Percentiles rank a stretch among this genome's conserved stretches.
These are phyloP conservation scores for Aspergillus leporis DNA, from an alignment of 495 filamentous ascomycete genomes.

Conservation along the genomic window DNA sequence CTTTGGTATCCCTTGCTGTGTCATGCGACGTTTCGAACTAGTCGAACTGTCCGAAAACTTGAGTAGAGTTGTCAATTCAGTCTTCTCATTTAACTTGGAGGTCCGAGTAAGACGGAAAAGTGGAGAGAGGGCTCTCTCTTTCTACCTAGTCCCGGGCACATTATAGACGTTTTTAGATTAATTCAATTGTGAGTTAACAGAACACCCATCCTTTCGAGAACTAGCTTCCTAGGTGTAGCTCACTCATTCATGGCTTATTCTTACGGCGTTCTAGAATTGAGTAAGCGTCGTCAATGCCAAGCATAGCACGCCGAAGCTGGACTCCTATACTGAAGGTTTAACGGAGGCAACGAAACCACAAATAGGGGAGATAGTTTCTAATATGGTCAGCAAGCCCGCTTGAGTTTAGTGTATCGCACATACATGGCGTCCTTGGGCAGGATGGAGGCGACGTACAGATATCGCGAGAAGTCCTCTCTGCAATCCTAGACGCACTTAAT, in stretches of 20 bases:
- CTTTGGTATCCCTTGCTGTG: too few species aligned
- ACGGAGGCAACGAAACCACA: neutral
- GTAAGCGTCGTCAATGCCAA: neutral
- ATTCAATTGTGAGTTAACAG: too few species aligned
- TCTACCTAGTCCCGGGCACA: too few species aligned
- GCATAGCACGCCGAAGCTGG: neutral
- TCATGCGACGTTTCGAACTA: too few species aligned
- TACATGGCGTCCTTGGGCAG: neutral
- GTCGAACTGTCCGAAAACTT: too few species aligned
- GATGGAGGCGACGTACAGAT: neutral
- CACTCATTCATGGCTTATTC: neutral
- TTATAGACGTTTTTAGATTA: too few species aligned
- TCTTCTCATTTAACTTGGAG: too few species aligned
- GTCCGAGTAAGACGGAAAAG: too few species aligned
- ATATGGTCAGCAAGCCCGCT: neutral
- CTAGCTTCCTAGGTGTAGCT: too few species aligned
- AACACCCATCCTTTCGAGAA: too few species aligned
- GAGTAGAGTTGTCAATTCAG: too few species aligned
- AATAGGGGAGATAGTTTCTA: neutral
- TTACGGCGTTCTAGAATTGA: neutral
- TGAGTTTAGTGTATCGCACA: neutral
- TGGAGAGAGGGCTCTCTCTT: too few species aligned
- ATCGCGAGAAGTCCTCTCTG: neutral
- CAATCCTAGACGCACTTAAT: neutral
- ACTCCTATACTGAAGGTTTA: neutral